Percentiles rank a stretch among this genome's conserved stretches.
Evolutionary conservation across 2,329 filamentous ascomycete species (phyloP).

Genomic region (Colletotrichum sp.): DNA sequence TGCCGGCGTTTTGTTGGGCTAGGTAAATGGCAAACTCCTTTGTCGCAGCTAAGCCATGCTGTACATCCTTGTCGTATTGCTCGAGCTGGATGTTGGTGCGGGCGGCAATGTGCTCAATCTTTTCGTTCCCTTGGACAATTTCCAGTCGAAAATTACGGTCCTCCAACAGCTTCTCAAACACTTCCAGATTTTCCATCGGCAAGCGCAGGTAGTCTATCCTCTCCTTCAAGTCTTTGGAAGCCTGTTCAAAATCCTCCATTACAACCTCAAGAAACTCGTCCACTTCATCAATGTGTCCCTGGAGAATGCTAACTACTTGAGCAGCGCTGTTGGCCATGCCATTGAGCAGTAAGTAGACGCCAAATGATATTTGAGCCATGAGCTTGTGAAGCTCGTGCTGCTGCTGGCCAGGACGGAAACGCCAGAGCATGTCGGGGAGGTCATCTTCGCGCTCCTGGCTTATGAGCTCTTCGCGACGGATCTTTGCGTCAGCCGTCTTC

Average conservation of each 20-base stretch:
- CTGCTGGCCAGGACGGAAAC: constrained; percentile 74
- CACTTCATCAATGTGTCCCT: constrained; percentile 91
- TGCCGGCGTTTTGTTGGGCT: constrained; percentile 64
- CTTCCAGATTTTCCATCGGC: constrained; percentile 79
- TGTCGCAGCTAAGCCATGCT: constrained; percentile 77
- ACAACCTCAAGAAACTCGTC: constrained; percentile 89
- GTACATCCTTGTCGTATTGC: constrained; percentile 79
- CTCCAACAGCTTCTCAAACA: constrained; percentile 88
- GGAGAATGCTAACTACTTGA: constrained; percentile 87
- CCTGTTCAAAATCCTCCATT: constrained; percentile 82
- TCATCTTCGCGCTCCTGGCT: constrained; percentile 72
- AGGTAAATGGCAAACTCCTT: constrained; percentile 81
- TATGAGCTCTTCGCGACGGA: constrained; percentile 69
- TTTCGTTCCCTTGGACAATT: constrained; percentile 86
- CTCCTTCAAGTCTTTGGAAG: constrained; percentile 78
- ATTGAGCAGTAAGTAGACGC: constrained; percentile 85
- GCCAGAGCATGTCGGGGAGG: constrained; percentile 77
- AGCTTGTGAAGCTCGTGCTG: constrained; percentile 91
- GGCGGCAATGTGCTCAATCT: constrained; percentile 88
- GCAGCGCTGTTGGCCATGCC: constrained; percentile 86
- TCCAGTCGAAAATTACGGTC: constrained; percentile 82
- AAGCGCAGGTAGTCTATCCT: constrained; percentile 81
- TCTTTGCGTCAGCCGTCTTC: constrained; percentile 60
- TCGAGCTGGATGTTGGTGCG: constrained; percentile 78
- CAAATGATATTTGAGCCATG: constrained; percentile 90